phyloP scores from a whole-genome alignment of 495 filamentous ascomycete species.

The Aspergillus carlsbadensis region DNA sequence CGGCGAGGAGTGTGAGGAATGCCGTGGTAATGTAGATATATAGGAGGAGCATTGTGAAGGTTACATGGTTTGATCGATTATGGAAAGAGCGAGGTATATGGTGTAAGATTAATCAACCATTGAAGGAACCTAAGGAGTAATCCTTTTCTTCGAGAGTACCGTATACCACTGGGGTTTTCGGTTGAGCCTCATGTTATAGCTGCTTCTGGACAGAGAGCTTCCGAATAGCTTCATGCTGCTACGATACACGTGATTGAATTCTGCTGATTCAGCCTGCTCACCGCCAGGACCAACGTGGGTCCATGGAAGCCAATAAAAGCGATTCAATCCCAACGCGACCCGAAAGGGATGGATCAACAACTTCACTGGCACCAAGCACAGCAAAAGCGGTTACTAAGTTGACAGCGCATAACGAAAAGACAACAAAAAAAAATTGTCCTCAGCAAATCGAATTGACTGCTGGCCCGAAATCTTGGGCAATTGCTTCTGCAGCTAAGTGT shows the following conservation, averaged over 20 bases:
- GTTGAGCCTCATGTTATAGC: background rate
- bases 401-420: slow-evolving; percentile 22
- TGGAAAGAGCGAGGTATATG: background rate
- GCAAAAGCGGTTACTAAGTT: slow-evolving; percentile 21
- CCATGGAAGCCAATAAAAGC: slow-evolving; percentile 31
- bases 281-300: slow-evolving; percentile 19
- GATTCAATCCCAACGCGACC: slow-evolving; percentile 33
- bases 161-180: too few species aligned
- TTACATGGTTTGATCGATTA: background rate
- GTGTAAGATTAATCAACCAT: background rate
- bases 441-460: slow-evolving; percentile 26
- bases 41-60: slow-evolving; percentile 17
- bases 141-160: too few species aligned
- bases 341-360: slow-evolving; percentile 41
- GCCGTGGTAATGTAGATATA: slow-evolving; percentile 26
- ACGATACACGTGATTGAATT: slow-evolving; percentile 22
- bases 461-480: slow-evolving; percentile 11
- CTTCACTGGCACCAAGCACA: slow-evolving; percentile 13
- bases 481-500: slow-evolving; percentile 27
- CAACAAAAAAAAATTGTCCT: slow-evolving; percentile 12
- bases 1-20: slow-evolving; percentile 29
- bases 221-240: slow-evolving; percentile 15
- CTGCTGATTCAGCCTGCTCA: slow-evolving; percentile 25
- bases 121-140: too few species aligned
- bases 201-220: slow-evolving; percentile 6